Evolutionary conservation across 495 filamentous ascomycete species (phyloP), one percentile per base, ranked within the genome.

Genomic region (Usnea hakonensis): DNA sequence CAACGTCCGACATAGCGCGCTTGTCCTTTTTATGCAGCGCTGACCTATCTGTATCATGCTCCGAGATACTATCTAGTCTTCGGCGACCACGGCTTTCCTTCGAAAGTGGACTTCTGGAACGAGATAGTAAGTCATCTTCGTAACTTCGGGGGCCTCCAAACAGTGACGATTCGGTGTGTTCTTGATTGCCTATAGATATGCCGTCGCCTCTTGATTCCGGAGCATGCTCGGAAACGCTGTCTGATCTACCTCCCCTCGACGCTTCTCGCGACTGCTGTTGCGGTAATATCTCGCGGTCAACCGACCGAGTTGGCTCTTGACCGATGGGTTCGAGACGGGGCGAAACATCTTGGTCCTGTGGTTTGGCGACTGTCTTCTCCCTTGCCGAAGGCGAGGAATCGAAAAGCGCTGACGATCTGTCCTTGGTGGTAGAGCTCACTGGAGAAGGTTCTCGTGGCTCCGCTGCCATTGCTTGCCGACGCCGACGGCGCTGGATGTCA

Each of bases 381-480:
- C 73, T 69, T 55, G 70, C 74, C n/a, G 77, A 76, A 5, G 80
- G 80, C 5, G 83, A 81, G 16, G 81, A 78, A 38, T 76, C 68
- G 64, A 85, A 83, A 3, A 85, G 73, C 32, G 77, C 70, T 23
- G 82, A 81, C 5, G 80, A 76, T 48, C 77, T 74, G 52, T 83
- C 81, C 63, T 82, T 82, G 5, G 78, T 78, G 4, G 76, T 78
- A 40, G 81, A 75, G 38, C 81, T 75, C n/a, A 78, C 70, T 37
- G 79, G 75, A 26, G 76, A 73, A 50, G 76, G 71, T 32, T 72
- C 65, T n/a, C 63, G 60, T 10, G 40, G 37, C 10, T 68, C 66
- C 28, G 60, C 66, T 50, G 26, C 58, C 40, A 64, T 55, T 41
- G 57, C 59, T 46, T 62, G 54, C 50, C 36, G 59, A 17, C 57